Evolutionary conservation across 2,329 filamentous ascomycete species (phyloP), one percentile per base, ranked within the genome.

Genomic region (Stemphylium beticola): DNA sequence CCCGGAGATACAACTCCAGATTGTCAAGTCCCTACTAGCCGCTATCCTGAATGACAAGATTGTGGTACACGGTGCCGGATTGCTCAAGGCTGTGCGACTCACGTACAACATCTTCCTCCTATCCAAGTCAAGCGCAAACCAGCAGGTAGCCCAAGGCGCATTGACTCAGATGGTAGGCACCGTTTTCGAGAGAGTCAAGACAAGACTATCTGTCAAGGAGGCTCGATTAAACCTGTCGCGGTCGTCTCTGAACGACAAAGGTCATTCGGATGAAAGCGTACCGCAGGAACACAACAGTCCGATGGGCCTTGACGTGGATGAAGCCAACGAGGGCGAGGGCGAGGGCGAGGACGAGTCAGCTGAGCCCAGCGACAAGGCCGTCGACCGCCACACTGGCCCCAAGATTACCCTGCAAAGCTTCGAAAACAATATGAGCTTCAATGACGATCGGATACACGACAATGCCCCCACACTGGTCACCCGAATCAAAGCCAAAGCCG

Each of bases 81-180:
- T 99, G 58, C 83, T 99, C 62, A 99, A 99, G 80, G 93, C 95
- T 49, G 92, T 99, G 62, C 90, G 95, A 65, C 92, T 98, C 76
- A 96, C 97, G 54, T 99, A 99, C 82, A 99, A 99, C 79, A 96
- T 99, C 66, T 99, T 99, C 76, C 83, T 99, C 56, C 86, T 98
- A 45, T 98, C 93, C 63, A 92, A 95, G 72, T 96, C 89, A 61
- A 96, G 89, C 60, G 87, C 92, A 52, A 99, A 98, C 74, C 95
- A 99, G 79, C 93, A 96, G 75, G 91, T 98, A 44, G 96, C 96
- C 1, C 96, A 99, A 75, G 95, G 95, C 2, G 97, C 95, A 4
- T 80, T 99, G 69, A 96, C 93, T 3, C 95, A 99, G 77, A 99
- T 99, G 95, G 92, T 98, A 34, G 93, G 93, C 62, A 98, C 93